Base-by-base conservation (phyloP, 1,284 basidiomycete genomes). In the Melampsora americana region DNA sequence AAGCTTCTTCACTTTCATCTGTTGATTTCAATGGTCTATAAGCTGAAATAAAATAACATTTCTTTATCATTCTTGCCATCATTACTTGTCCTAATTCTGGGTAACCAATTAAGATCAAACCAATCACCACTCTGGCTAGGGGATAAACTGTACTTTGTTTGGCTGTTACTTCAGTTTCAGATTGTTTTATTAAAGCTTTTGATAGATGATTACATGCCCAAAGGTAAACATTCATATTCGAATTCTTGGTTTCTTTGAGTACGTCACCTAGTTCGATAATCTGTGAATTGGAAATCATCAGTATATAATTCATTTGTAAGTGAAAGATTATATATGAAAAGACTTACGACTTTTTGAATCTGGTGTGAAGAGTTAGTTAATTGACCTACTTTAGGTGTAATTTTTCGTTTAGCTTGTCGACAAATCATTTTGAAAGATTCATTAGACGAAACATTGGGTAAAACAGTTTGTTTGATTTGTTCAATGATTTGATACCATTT, bases 331-430 rank as follows among this genome's bases (percentile, higher is more conserved):
- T n/a, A n/a, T n/a, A n/a, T n/a, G n/a, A n/a, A 62, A 7, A 32
- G n/a, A 86, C 90, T 81, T 83, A 92, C 89, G 78, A 95, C 90
- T 23, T 88, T 87, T 35, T 85, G 78, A 65, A 95, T 92, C n/a
- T 89, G 86, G 53, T 86, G 82, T 1, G 84, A 80, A 62, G 94
- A 90, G 79, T 93, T 92, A 14, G 93, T 94, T 46, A 98, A 85
- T 83, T 98, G 95, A 0, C 95, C 93, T 50, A 98, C 88, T 81
- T 92, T 93, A 39, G 92, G 90, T 1, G 90, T 93, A 74, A 99
- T 94, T 80, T 90, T 87, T 66, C 95, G 88, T 77, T 95, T 91
- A 46, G 88, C 86, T 65, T 82, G 81, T 77, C 84, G 85, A 80
- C 86, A 84, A n/a, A 81, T 82, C 78, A 84, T 85, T 39, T 83